Evolutionary conservation across 768 basidiomycete species (phyloP), one percentile per base, ranked within the genome.

Genomic region (Wakefieldia striispora): DNA sequence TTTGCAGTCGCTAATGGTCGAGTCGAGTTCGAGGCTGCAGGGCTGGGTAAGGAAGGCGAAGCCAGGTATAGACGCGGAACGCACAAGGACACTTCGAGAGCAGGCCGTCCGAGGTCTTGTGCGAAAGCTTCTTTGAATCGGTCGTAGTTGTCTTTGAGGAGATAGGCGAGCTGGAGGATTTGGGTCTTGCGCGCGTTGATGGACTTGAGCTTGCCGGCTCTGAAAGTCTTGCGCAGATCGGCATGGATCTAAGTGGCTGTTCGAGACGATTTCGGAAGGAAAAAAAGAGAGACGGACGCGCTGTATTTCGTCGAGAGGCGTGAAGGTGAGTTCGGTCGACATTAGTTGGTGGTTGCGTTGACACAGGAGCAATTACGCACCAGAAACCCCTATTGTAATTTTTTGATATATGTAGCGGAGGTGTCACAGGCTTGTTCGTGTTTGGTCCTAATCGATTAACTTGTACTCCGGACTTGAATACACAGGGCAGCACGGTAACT

Each of bases 141-240:
- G 29, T 77, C 69, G 17, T 70, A 58, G 62, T 94, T 91, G 67
- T 94, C 90, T 63, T 88, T 75, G 58, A 91, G 26, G 56, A 89
- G 69, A 63, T 88, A 87, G 8, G 76, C 82, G 12, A 94, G 76
- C 60, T 84, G 80, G n/a, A 83, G 75, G 21, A 94, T 74, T 68
- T 91, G 89, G 38, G 81, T 76, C 67, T 84, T 91, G 59, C 91
- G 76, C 61, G 76, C 89, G 12, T 75, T 75, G 47, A 91, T 72
- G n/a, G 79, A 67, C 59, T 72, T 82, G 36, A 81, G 78, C 63
- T 83, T 89, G 14, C 88, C 86, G 1, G 80, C 69, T 26, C 68
- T 69, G 66, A 90, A 91, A 6, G 77, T 79, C n/a, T 72, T 70
- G 23, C 68, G 72, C 19, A 91, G 70, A 39, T 73, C 70, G 21